phyloP scores from a whole-genome alignment of 192 early-diverging fungal genomes.

The Pecoramyces ruminantium region DNA sequence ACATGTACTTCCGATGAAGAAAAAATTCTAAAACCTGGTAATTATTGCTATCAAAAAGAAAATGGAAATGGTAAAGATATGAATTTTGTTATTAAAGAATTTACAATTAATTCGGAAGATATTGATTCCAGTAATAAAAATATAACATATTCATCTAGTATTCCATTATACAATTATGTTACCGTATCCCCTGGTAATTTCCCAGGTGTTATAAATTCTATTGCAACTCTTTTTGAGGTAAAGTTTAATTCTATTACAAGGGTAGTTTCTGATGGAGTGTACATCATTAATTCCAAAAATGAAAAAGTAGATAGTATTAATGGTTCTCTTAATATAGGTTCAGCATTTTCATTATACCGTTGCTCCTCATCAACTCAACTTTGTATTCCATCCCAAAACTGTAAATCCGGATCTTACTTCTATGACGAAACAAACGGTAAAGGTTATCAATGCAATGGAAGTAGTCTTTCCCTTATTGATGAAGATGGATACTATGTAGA shows the following conservation, averaged over 20 bases:
- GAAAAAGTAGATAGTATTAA: background rate
- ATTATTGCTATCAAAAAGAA: background rate
- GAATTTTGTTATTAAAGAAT: background rate
- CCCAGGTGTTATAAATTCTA: background rate
- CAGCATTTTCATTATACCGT: background rate
- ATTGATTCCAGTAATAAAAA: background rate
- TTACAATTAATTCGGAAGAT: background rate
- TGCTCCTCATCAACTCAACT: background rate
- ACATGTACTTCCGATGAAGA: background rate
- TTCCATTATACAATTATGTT: background rate
- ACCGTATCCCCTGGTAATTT: background rate
- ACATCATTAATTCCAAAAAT: background rate
- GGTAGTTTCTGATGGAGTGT: background rate
- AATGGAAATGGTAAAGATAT: background rate
- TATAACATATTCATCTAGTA: background rate
- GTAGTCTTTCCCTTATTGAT: background rate
- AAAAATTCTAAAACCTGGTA: background rate
- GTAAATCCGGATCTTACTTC: background rate
- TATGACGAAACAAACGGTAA: background rate
- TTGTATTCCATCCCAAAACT: background rate
- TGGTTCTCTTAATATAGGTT: background rate
- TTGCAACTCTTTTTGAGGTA: background rate
- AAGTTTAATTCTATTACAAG: background rate
- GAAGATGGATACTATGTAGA: background rate
- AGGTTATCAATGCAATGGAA: background rate